These are phyloP conservation scores for Barnettozyma pratensis DNA, from an alignment of 805 yeast genomes.

Conservation along the genomic window DNA sequence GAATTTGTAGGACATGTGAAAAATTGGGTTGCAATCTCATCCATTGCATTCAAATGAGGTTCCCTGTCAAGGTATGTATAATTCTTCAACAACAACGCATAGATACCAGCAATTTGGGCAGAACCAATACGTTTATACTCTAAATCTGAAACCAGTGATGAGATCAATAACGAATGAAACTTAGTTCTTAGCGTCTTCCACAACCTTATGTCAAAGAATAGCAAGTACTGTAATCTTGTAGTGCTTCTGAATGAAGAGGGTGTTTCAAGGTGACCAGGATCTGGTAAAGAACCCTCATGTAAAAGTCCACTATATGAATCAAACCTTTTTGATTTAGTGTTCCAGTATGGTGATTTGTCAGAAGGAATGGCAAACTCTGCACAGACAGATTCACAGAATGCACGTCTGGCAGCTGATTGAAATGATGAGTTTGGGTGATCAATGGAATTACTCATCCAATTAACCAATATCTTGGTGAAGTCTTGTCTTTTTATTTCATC, in stretches of 20 bases:
- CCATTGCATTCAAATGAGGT: constrained; percentile 75
- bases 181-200: constrained; percentile 46
- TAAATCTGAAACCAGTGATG: constrained; percentile 49
- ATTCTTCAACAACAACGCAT: constrained; percentile 43
- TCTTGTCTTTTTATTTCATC: constrained; percentile 47
- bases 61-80: constrained; percentile 72
- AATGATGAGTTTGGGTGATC: constrained; percentile 33
- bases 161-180: constrained; percentile 45
- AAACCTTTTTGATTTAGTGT: constrained; percentile 5
- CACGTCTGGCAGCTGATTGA: constrained; percentile 34
- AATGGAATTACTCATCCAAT: constrained; percentile 45
- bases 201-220: constrained; percentile 55
- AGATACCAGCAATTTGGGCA: constrained; percentile 48
- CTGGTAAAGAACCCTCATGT: constrained; percentile 13
- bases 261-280: neutral
- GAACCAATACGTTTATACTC: constrained; percentile 44
- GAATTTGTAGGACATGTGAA: constrained; percentile 88
- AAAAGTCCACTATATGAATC: constrained; percentile 15
- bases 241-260: too few relatives aligned
- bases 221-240: constrained; percentile 41
- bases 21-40: constrained; percentile 74
- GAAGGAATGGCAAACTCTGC: constrained; percentile 17
- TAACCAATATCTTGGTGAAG: constrained; percentile 38
- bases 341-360: constrained; percentile 21
- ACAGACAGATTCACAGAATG: constrained; percentile 41